Percentiles rank a stretch among this genome's conserved stretches.
phyloP scores from a whole-genome alignment of 768 basidiomycete genomes.

The Sarcomyxa edulis region DNA sequence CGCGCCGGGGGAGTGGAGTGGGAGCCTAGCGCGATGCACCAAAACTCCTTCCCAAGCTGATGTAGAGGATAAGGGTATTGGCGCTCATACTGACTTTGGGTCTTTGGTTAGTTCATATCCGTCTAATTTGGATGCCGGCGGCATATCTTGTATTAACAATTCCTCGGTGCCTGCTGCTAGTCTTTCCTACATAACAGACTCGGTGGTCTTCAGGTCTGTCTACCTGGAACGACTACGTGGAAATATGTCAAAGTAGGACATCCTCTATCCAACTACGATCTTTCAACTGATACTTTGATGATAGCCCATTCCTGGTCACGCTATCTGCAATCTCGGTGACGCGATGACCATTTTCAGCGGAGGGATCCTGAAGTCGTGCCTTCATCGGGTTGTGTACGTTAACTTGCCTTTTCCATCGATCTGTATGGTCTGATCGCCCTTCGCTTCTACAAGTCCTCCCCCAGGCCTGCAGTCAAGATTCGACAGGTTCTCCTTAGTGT shows the following conservation, averaged over 20 bases:
- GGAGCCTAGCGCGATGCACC: conserved; percentile 53
- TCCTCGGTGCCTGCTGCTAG: conserved; percentile 30
- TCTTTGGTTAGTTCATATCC: conserved; percentile 44
- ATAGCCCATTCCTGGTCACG: conserved; percentile 51
- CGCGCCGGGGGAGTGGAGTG: conserved; percentile 41
- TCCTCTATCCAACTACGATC: not conserved
- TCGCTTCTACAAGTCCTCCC: conserved; percentile 44
- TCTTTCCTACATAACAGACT: conserved; percentile 67
- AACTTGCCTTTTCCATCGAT: conserved; percentile 1
- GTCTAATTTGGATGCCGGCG: conserved; percentile 27
- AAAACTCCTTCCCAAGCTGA: conserved; percentile 35
- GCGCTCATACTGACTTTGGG: conserved; percentile 70
- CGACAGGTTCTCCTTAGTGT: conserved; percentile 65
- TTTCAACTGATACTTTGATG: conserved; percentile 12
- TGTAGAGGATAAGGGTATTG: conserved; percentile 40
- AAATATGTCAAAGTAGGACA: conserved; percentile 57
- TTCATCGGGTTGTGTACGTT: conserved; percentile 57
- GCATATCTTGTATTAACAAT: conserved; percentile 30
- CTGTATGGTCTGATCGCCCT: not conserved
- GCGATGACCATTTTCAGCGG: conserved; percentile 58
- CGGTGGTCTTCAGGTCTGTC: conserved; percentile 66
- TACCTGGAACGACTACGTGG: conserved; percentile 58
- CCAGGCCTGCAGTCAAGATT: conserved; percentile 48
- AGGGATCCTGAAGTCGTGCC: conserved; percentile 56
- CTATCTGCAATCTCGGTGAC: conserved; percentile 60